A percentile compares a stretch with the other conserved stretches of the same genome.
These are phyloP conservation scores for Physcia stellaris DNA, from an alignment of 495 filamentous ascomycete genomes.

Conservation along the genomic window DNA sequence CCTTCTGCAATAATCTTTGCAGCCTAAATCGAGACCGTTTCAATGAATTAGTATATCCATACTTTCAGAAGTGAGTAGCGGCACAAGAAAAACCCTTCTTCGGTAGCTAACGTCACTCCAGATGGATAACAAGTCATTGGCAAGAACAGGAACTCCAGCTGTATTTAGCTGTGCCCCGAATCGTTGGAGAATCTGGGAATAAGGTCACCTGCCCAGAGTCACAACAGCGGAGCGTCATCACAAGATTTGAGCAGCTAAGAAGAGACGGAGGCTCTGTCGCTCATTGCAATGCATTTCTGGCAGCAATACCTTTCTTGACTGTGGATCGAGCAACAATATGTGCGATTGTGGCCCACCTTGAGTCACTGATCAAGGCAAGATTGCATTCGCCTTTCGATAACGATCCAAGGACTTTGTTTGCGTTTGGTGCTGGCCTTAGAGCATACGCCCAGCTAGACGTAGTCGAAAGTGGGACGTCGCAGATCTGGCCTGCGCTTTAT, in stretches of 20 bases:
- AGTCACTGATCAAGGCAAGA: slow-evolving; percentile 3
- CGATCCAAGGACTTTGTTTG: slow-evolving; percentile 7
- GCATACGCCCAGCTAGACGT: slow-evolving; percentile 29
- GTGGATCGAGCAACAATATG: slow-evolving; percentile 9
- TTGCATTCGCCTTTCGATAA: not conserved
- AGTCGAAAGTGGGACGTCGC: slow-evolving; percentile 29
- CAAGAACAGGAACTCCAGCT: slow-evolving; percentile 50
- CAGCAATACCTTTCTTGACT: slow-evolving; percentile 25
- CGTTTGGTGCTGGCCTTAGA: slow-evolving; percentile 33
- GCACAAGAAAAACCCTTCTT: not conserved
- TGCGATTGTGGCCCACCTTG: slow-evolving; percentile 5
- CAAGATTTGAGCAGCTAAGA: slow-evolving; percentile 38
- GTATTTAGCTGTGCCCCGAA: slow-evolving; percentile 52
- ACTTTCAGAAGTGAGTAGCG: slow-evolving; percentile 55
- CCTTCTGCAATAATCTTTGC: slow-evolving; percentile 69
- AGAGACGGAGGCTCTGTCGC: slow-evolving; percentile 17
- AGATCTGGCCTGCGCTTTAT: slow-evolving; percentile 42
- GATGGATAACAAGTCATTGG: slow-evolving; percentile 67
- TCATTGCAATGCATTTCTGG: slow-evolving; percentile 27
- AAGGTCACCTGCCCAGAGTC: slow-evolving; percentile 49
- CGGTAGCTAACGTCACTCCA: slow-evolving; percentile 10
- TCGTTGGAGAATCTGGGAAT: slow-evolving; percentile 43
- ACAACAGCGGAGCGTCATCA: slow-evolving; percentile 56
- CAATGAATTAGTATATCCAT: slow-evolving; percentile 56
- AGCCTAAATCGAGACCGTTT: slow-evolving; percentile 65